Evolutionary conservation across 1,284 basidiomycete genomes (phyloP), one percentile per base, ranked within the genome.

Genomic region (Cutaneotrichosporon sp.): DNA sequence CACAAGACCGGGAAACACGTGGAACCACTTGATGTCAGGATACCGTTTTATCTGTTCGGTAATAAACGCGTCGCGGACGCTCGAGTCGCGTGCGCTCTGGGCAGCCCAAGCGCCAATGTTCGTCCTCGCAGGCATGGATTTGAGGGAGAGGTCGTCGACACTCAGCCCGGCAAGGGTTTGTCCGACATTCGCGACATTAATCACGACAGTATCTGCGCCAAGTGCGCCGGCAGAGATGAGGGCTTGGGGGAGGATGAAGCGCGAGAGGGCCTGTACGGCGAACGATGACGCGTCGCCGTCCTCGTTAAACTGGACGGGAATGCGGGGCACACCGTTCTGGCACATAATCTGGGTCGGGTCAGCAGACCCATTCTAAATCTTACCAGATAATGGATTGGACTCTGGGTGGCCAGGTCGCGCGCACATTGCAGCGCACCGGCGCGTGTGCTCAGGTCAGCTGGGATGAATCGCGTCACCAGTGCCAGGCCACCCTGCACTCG

Each of bases 31-130:
- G 16, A 32, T 32, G 16, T 16, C 3, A 7, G 51, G 51, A 52
- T 32, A 52, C 18, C 51, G 10, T 6, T 4, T 6, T 13, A 31
- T 52, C 51, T 52, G 51, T 14, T 32, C 51, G 30, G 7, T n/a
- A 13, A 52, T 52, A n/a, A 52, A 52, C 51, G 31, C 26, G 51
- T 52, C 51, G 18, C 32, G 51, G 26, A 52, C 51, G 30, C 26
- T 16, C 11, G 13, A 16, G 51, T 52, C 51, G 14, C 51, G 51
- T 6, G 26, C 26, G 51, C 51, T 52, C 51, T 52, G 51, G 5
- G 51, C 51, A 4, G 8, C 13, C 26, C 26, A 52, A 5, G 30
- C 26, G 14, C 51, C 51, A 2, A 52, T 2, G 51, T 13, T 14
- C 30, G 51, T 52, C 51, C 18, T 16, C 34, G 51, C 51, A 32